Evolutionary conservation across 2,329 filamentous ascomycete genomes (phyloP), one percentile per base, ranked within the genome.

Genomic region (Paracoccidioides brasiliensis): DNA sequence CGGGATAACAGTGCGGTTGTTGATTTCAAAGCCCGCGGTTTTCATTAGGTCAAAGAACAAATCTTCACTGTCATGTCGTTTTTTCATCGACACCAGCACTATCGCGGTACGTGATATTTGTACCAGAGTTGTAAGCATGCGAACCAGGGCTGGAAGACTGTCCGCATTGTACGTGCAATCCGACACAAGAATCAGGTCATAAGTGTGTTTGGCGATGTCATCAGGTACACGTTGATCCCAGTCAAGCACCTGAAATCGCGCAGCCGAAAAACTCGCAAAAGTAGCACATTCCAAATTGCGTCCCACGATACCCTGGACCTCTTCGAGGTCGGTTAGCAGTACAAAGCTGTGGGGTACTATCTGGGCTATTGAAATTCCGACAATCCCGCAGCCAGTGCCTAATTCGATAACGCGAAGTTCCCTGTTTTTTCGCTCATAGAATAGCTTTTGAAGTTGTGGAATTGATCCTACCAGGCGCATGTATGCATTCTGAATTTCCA

Each of bases 81-180:
- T 77, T 67, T 88, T 88, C 69, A 84, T 79, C 1, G 82, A 80
- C 32, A 88, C 72, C 14, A 83, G 68, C 28, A 84, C 67, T 32
- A 79, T 62, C 0, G 76, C 74, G 57, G 72, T 66, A 2, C 79
- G 78, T 5, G 76, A 80, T 35, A 65, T 65, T 15, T 67, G 64
- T 44, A 76, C 68, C 51, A 85, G 67, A 8, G 68, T 70, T 28
- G 64, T 62, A 8, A 88, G 69, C 1, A 81, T 83, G 33, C 70
- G 69, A 6, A 87, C 82, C 41, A 88, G 71, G 30, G 80, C 76
- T 2, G 81, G 80, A 53, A 84, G 77, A 57, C 80, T 84, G 62
- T 85, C 83, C 14, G 78, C 73, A 65, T 88, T 88, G 69, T 88
- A 88, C 1, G 84, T 88, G 68, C 85, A 88, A 66, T 88, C 85